phyloP scores from a whole-genome alignment of 2,329 filamentous ascomycete species.

The Teratosphaeria zuluensis region DNA sequence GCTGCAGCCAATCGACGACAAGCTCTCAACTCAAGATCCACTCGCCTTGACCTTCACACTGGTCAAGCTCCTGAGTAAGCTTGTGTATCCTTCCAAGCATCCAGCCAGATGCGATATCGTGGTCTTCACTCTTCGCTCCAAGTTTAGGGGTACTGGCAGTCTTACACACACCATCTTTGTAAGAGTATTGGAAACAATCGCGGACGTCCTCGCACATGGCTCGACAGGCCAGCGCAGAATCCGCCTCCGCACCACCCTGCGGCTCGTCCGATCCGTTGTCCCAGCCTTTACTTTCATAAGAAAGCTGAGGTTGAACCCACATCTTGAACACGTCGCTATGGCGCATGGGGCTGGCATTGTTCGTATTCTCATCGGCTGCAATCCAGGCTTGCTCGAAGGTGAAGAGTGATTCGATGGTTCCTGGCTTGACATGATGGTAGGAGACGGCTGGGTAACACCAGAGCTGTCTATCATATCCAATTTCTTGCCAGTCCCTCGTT shows the following conservation, averaged over 20 bases:
- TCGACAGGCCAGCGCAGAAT: neutral
- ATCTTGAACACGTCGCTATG: slow-evolving; percentile 22
- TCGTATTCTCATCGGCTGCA: neutral
- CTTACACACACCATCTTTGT: neutral
- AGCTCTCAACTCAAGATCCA: neutral
- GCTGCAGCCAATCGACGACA: neutral
- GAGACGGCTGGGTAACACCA: slow-evolving; percentile 14
- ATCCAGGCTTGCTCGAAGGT: neutral
- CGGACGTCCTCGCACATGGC: neutral
- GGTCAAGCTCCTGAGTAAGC: neutral
- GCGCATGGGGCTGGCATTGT: slow-evolving; percentile 8
- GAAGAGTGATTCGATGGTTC: slow-evolving; percentile 5
- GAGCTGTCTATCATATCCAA: slow-evolving; percentile 4
- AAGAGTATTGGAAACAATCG: neutral
- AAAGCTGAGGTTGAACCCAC: slow-evolving; percentile 16
- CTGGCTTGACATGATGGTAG: slow-evolving; percentile 13
- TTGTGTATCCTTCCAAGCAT: neutral
- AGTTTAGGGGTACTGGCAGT: neutral
- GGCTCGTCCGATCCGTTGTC: slow-evolving; percentile 14
- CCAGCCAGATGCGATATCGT: neutral
- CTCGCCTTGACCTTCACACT: neutral
- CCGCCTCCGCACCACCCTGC: neutral
- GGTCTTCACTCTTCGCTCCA: neutral
- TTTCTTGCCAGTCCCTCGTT: slow-evolving; percentile 12
- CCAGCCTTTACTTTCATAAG: slow-evolving; percentile 14